Percentiles rank a stretch among this genome's conserved stretches.
phyloP scores from a whole-genome alignment of 495 filamentous ascomycete species.

The Penicillium chermesinum region DNA sequence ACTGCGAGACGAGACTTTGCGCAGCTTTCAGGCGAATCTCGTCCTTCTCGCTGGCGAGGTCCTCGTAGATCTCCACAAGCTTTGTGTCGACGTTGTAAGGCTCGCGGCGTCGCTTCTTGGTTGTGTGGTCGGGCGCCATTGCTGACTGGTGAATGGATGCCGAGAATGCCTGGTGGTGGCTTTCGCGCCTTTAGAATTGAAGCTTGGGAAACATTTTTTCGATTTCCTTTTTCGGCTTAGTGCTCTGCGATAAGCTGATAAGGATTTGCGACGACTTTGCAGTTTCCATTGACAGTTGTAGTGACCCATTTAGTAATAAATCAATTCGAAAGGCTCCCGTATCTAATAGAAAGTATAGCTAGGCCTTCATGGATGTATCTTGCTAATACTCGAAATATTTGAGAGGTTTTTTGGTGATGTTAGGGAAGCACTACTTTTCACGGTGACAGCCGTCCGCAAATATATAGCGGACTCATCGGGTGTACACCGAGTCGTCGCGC shows the following conservation, averaged over 20 bases:
- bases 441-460: too few species aligned
- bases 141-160: neutral
- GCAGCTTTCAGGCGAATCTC: constrained; percentile 47
- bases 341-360: too few species aligned
- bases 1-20: constrained; percentile 41
- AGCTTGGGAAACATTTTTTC: constrained; percentile 14
- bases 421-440: too few species aligned
- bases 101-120: constrained; percentile 46
- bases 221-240: constrained; percentile 19
- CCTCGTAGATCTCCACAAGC: constrained; percentile 52
- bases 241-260: constrained; percentile 21
- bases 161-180: constrained; percentile 4
- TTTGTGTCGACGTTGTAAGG: constrained; percentile 42
- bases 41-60: constrained; percentile 50
- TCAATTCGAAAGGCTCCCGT: too few species aligned
- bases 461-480: too few species aligned
- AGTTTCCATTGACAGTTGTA: too few species aligned
- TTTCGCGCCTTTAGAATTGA: constrained; percentile 7
- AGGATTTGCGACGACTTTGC: constrained; percentile 1
- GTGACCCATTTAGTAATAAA: too few species aligned
- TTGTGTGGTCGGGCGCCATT: constrained; percentile 23
- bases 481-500: too few species aligned
- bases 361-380: too few species aligned
- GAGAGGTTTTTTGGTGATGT: too few species aligned
- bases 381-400: too few species aligned